Base-by-base conservation (phyloP, 345 rosid genomes). In the Cardamine occulta region DNA sequence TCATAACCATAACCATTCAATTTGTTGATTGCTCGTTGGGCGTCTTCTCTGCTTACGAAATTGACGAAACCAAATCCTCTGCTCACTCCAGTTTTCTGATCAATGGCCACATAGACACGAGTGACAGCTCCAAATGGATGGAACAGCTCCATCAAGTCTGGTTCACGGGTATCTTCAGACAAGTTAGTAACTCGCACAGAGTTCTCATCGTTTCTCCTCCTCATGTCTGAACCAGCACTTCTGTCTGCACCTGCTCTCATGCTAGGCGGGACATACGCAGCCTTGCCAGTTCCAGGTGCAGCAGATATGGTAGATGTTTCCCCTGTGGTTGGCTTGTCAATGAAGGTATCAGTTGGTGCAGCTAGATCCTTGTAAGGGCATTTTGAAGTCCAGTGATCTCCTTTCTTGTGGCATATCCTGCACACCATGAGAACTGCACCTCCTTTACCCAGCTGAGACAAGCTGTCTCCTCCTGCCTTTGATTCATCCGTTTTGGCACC, bases 291-390 rank as follows among this genome's bases (percentile, higher is more conserved):
- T 29, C 88, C 86, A 65, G 84, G 52, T 14, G 81, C 80, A 74
- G 89, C 72, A n/a, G 80, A 52, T 23, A 68, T n/a, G 31, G 83
- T 48, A 49, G 86, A 32, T 73, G 82, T 32, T 37, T 87, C 97
- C 19, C 88, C 72, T 24, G 77, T 62, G 2, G 86, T 29, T 35
- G 96, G 97, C 78, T 85, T 91, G 34, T 94, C 97, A 0, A 75
- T 35, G 34, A 86, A 88, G 32, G 57, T 74, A 67, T 90, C 97
- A 0, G 83, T 0, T 13, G 78, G 87, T 49, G 75, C 73, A 56
- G 91, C 93, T 14, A 91, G 93, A 81, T 94, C 97, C 88, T 88
- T 90, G 85, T 88, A 91, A 3, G 97, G 96, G 53, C 97, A 90
- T 70, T 89, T 82, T 8, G 93, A 84, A 3, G 97, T 91, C 98